Conservation (phyloP, 2,329 filamentous ascomycete species). For the Alternaria arborescens region DNA sequence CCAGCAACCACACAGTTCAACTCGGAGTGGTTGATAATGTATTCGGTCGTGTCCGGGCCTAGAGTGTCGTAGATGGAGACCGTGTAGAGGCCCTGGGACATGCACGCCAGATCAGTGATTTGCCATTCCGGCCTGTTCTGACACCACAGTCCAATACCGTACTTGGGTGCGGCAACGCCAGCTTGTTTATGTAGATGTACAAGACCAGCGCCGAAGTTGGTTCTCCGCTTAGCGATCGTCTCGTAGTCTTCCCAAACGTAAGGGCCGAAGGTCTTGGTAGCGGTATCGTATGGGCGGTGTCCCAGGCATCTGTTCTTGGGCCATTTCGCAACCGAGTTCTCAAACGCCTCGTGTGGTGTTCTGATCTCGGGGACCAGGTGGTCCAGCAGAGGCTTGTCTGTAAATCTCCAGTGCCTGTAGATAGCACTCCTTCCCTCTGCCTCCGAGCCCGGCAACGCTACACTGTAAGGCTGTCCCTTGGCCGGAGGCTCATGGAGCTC, state of each 20-base stretch:
- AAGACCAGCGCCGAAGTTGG: conserved; percentile 85
- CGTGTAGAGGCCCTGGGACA: conserved; percentile 86
- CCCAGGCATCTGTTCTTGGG: conserved; percentile 80
- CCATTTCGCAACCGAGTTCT: conserved; percentile 66
- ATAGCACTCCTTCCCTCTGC: conserved; percentile 75
- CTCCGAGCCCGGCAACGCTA: conserved; percentile 78
- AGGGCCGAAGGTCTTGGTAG: conserved; percentile 75
- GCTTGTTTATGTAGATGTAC: conserved; percentile 80
- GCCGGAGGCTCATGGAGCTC: conserved; percentile 71
- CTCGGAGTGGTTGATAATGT: conserved; percentile 90
- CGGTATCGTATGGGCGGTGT: conserved; percentile 78
- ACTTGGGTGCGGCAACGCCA: conserved; percentile 70
- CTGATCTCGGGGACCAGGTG: conserved; percentile 67
- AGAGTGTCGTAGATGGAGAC: conserved; percentile 97
- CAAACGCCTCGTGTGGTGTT: conserved; percentile 84
- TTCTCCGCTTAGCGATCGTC: conserved; percentile 79
- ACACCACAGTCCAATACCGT: conserved; percentile 84
- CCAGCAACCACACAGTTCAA: conserved; percentile 79
- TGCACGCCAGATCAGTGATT: conserved; percentile 83
- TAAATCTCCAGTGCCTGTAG: conserved; percentile 84
- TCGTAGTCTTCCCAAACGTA: conserved; percentile 87
- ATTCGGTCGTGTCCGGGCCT: conserved; percentile 89
- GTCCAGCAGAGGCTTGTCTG: conserved; percentile 66
- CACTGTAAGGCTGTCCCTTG: conserved; percentile 77
- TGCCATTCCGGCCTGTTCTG: conserved; percentile 92